Evolutionary conservation across 2,329 filamentous ascomycete species (phyloP).

Genomic region (Ophiosphaerella herpotricha): DNA sequence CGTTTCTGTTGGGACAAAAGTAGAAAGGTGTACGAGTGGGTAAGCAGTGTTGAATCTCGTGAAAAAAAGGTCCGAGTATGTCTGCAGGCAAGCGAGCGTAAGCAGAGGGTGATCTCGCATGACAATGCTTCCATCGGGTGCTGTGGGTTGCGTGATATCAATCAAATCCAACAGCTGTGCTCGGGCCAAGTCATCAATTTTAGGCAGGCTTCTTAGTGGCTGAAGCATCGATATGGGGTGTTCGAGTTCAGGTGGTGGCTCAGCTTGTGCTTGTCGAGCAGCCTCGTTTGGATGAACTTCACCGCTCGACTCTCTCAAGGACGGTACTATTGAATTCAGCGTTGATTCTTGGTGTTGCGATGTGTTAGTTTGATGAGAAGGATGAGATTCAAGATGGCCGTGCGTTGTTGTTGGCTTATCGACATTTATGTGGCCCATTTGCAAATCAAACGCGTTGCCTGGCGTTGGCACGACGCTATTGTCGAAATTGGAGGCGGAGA

Average conservation of each 20-base stretch:
- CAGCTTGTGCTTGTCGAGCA: too few species aligned
- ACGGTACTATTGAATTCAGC: conserved; percentile 23
- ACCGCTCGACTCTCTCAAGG: conserved; percentile 5
- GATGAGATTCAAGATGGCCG: conserved; percentile 26
- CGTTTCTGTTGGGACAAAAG: conserved; percentile 57
- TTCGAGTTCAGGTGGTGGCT: neutral
- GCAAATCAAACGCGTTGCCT: conserved; percentile 28
- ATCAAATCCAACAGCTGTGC: conserved; percentile 56
- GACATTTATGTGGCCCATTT: conserved; percentile 29
- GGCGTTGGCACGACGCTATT: conserved; percentile 20
- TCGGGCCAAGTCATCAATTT: conserved; percentile 50
- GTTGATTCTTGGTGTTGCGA: conserved; percentile 23
- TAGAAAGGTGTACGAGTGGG: conserved; percentile 63
- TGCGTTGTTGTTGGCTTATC: conserved; percentile 26
- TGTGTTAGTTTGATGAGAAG: conserved; percentile 27
- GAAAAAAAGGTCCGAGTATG: conserved; percentile 65
- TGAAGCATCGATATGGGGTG: conserved; percentile 39
- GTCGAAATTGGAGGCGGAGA: conserved; percentile 25
- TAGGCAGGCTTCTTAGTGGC: conserved; percentile 34
- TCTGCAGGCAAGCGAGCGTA: conserved; percentile 57
- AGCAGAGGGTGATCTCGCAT: conserved; percentile 58
- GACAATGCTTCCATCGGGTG: conserved; percentile 54
- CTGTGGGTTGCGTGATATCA: conserved; percentile 54
- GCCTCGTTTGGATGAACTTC: conserved; percentile 3
- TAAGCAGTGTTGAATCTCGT: conserved; percentile 64